phyloP scores from a whole-genome alignment of 2,329 filamentous ascomycete species.

The Colletotrichum paranaense region DNA sequence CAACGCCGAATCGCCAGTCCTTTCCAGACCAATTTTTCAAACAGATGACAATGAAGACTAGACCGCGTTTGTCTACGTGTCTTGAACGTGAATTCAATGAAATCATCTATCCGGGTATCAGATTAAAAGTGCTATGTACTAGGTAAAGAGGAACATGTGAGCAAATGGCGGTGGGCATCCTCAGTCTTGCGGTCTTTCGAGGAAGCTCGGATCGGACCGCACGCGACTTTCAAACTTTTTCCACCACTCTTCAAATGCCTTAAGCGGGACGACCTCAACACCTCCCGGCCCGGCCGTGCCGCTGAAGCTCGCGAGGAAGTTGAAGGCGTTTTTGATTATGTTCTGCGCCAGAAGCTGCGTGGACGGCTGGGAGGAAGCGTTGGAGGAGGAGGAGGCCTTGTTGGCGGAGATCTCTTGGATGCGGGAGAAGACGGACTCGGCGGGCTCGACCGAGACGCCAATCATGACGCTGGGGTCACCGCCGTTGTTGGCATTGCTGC shows the following conservation, averaged over 20 bases:
- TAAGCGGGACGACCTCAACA: slow-evolving; percentile 90
- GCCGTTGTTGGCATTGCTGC: slow-evolving; percentile 38
- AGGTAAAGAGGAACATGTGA: too few relatives aligned
- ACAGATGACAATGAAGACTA: background rate
- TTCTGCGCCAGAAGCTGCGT: slow-evolving; percentile 87
- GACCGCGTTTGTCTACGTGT: background rate
- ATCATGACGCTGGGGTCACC: slow-evolving; percentile 69
- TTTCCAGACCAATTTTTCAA: background rate
- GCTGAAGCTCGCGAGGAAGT: slow-evolving; percentile 91
- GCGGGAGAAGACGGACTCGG: slow-evolving; percentile 75
- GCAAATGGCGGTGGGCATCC: background rate
- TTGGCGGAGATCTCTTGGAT: slow-evolving; percentile 68
- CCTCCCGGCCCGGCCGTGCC: slow-evolving; percentile 69
- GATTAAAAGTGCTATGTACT: background rate
- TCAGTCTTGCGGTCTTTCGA: slow-evolving; percentile 70
- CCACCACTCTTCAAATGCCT: slow-evolving; percentile 98
- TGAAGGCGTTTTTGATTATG: slow-evolving; percentile 97
- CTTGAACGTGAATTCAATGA: background rate
- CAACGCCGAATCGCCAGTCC: background rate
- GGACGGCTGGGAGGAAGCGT: slow-evolving; percentile 53
- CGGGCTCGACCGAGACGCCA: slow-evolving; percentile 85
- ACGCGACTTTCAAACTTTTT: slow-evolving; percentile 91
- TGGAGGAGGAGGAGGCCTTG: slow-evolving; percentile 43
- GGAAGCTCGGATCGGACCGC: slow-evolving; percentile 86
- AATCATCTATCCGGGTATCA: slow-evolving; percentile 7